Evolutionary conservation across 2,329 filamentous ascomycete genomes (phyloP).

Genomic region (Diaporthe batatas): DNA sequence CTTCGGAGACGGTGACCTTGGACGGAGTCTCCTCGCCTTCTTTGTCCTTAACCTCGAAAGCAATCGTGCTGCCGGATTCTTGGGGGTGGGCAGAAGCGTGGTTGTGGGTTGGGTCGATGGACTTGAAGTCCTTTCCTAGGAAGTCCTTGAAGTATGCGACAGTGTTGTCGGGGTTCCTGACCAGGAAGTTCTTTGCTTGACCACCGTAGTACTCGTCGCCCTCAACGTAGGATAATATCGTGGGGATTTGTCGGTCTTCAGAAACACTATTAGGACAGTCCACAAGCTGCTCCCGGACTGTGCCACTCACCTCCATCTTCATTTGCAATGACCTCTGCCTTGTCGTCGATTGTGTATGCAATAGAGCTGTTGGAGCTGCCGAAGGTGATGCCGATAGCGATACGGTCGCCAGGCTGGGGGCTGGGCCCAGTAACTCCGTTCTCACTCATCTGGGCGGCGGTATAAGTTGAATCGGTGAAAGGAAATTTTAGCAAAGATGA

Average conservation of each 20-base stretch:
- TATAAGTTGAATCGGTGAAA: not conserved
- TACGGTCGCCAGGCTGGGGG: constrained; percentile 69
- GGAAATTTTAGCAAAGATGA: not conserved
- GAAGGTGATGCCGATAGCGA: constrained; percentile 95
- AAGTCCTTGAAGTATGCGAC: constrained; percentile 97
- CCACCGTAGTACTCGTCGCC: constrained; percentile 97
- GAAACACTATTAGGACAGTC: not conserved
- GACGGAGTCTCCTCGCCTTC: constrained; percentile 70
- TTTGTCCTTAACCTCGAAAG: constrained; percentile 88
- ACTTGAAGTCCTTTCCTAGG: constrained; percentile 94
- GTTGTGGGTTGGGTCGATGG: constrained; percentile 95
- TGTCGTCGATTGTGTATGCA: constrained; percentile 92
- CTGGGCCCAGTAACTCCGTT: constrained; percentile 58
- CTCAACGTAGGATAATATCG: constrained; percentile 92
- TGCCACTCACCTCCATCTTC: constrained; percentile 88
- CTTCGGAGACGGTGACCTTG: constrained; percentile 81
- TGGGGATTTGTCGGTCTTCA: constrained; percentile 94
- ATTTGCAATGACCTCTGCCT: constrained; percentile 97
- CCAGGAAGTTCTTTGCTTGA: constrained; percentile 93
- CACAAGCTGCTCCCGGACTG: not conserved
- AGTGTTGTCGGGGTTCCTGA: constrained; percentile 94
- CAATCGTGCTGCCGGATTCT: constrained; percentile 77
- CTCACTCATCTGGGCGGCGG: constrained; percentile 58
- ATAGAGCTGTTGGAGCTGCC: constrained; percentile 99
- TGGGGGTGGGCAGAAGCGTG: constrained; percentile 93